These are phyloP conservation scores for Trichoderma erinaceum DNA, from an alignment of 495 filamentous ascomycete species.

Conservation along the genomic window DNA sequence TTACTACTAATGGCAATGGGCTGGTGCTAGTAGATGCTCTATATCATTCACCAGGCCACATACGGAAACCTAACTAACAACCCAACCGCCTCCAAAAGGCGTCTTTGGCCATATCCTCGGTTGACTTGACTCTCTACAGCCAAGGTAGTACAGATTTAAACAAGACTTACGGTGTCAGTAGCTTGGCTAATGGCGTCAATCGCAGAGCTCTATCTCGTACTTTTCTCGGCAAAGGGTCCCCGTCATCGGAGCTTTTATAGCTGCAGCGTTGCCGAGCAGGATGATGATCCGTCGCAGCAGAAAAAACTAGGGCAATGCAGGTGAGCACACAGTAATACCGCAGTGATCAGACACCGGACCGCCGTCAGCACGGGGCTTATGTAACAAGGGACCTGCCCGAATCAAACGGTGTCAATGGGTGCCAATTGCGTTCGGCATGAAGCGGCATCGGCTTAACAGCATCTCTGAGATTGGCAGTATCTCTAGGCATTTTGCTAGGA, in stretches of 20 bases:
- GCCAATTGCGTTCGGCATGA: background rate
- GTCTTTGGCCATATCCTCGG: background rate
- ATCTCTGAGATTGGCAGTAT: background rate
- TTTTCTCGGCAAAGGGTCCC: background rate
- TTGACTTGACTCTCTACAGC: background rate
- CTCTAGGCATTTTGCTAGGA: too few species aligned
- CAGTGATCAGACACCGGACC: background rate
- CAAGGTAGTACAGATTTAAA: background rate
- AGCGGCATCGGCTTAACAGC: conserved; percentile 13
- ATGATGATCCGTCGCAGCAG: too few species aligned
- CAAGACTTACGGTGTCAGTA: background rate
- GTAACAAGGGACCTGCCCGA: too few species aligned
- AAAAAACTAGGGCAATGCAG: background rate
- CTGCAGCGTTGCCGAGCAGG: background rate
- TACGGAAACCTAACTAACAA: background rate
- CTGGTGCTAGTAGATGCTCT: background rate
- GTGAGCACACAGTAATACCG: background rate
- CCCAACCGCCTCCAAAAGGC: too few species aligned
- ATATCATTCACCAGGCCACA: background rate
- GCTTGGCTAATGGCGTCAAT: background rate
- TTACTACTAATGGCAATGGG: too few species aligned
- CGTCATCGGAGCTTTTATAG: conserved; percentile 1
- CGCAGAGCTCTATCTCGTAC: background rate
- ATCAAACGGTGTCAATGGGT: background rate
- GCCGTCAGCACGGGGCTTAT: too few species aligned